Evolutionary conservation across 176 grass and related monocot species (phyloP).

Genomic region (Puccinellia tenuiflora): DNA sequence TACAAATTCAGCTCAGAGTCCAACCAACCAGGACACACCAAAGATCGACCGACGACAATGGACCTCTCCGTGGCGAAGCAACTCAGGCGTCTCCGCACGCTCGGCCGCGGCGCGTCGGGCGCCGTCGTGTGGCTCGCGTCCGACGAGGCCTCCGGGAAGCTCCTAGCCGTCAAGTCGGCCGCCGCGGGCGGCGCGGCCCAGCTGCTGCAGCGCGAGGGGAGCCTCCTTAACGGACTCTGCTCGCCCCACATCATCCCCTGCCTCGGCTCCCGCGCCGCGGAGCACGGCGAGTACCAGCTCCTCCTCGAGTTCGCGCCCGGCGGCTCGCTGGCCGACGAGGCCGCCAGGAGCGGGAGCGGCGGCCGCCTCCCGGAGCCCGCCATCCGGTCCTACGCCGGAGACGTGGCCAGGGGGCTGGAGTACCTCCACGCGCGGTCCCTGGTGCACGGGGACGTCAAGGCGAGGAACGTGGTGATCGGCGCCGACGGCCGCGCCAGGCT

Average conservation of each 20-base stretch:
- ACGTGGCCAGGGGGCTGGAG: slow-evolving; percentile 49
- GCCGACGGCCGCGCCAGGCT: slow-evolving; percentile 56
- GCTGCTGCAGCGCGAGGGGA: slow-evolving; percentile 62
- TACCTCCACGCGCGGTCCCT: slow-evolving; percentile 57
- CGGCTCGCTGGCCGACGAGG: slow-evolving; percentile 62
- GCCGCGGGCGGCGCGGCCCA: slow-evolving; percentile 17
- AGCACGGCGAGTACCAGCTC: slow-evolving; percentile 45
- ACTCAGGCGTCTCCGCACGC: slow-evolving; percentile 42
- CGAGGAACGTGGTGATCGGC: slow-evolving; percentile 63
- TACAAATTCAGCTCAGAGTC: background rate
- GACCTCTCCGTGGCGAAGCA: background rate
- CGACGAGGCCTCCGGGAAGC: slow-evolving; percentile 32
- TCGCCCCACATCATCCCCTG: slow-evolving; percentile 72
- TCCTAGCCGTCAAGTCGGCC: slow-evolving; percentile 70
- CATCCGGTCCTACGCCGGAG: slow-evolving; percentile 27
- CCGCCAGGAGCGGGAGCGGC: slow-evolving; percentile 6
- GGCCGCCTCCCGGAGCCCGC: slow-evolving; percentile 38
- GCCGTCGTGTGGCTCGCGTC: slow-evolving; percentile 57
- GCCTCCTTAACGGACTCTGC: slow-evolving; percentile 42
- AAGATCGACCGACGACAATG: background rate
- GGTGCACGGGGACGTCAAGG: slow-evolving; percentile 75
- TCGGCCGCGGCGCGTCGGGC: slow-evolving; percentile 56
- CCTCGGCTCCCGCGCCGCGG: slow-evolving; percentile 37
- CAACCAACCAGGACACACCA: background rate
- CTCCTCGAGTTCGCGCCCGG: slow-evolving; percentile 75